Conservation (phyloP, 176 grass and related monocot species). For the Rhynchospora tenuis region DNA sequence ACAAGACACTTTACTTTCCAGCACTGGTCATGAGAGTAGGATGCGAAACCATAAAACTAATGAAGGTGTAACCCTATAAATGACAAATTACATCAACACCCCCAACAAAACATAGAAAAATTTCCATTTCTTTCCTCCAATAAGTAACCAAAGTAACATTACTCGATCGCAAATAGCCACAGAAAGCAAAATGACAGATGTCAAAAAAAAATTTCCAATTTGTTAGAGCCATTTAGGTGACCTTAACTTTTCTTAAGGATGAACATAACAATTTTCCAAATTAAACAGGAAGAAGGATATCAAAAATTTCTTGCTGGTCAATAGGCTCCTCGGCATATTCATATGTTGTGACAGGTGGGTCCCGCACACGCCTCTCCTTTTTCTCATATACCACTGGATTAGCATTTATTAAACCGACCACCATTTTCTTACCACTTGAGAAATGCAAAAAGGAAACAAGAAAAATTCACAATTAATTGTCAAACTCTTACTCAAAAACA, state of each 20-base stretch:
- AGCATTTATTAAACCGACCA: constrained; percentile 79
- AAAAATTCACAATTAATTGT: not conserved
- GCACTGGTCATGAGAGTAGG: not conserved
- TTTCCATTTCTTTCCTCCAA: not conserved
- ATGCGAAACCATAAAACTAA: not conserved
- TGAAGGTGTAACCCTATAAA: not conserved
- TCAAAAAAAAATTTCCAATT: not conserved
- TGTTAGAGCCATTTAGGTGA: not conserved
- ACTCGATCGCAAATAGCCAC: not conserved
- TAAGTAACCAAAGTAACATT: not conserved
- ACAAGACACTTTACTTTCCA: not conserved
- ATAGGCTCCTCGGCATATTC: constrained; percentile 63
- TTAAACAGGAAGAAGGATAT: constrained; percentile 49
- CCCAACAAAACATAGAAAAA: not conserved
- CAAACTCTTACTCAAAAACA: not conserved
- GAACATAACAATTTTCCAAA: not conserved
- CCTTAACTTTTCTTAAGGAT: not conserved
- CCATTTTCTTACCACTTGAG: constrained; percentile 31
- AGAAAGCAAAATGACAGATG: not conserved
- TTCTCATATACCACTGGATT: constrained; percentile 74
- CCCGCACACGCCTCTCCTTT: constrained; percentile 45
- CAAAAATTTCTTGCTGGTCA: constrained; percentile 91
- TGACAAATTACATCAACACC: not conserved
- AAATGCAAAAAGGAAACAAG: constrained; percentile 1
- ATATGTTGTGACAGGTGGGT: constrained; percentile 36